Percentiles rank a stretch among this genome's conserved stretches.
Evolutionary conservation across 345 rosid genomes (phyloP).

Genomic region (Gossypium australe): DNA sequence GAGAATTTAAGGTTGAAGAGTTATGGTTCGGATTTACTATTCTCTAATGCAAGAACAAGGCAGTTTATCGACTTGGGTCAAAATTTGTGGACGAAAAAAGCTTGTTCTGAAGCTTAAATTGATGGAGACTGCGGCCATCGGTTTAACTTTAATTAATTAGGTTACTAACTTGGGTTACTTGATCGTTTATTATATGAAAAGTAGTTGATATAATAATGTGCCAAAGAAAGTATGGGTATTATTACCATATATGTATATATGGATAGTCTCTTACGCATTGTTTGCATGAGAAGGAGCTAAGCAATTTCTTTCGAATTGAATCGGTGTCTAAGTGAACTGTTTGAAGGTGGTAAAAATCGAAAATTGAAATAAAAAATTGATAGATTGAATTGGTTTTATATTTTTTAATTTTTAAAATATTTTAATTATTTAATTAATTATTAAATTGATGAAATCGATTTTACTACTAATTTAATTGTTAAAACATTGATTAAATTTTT

Average conservation of each 20-base stretch:
- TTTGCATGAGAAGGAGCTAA: slow-evolving; percentile 1
- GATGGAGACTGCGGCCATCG: not conserved
- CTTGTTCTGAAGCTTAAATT: slow-evolving; percentile 15
- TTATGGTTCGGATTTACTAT: slow-evolving; percentile 39
- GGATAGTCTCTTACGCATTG: not conserved
- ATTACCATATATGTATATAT: not conserved
- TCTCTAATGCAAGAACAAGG: slow-evolving; percentile 31
- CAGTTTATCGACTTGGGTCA: slow-evolving; percentile 51
- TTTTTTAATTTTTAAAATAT: too few relatives aligned
- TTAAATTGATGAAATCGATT: too few relatives aligned
- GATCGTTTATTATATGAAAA: not conserved
- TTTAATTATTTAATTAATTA: too few relatives aligned
- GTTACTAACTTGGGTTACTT: slow-evolving; percentile 25
- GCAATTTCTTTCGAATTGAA: not conserved
- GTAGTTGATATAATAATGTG: not conserved
- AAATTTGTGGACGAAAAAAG: not conserved
- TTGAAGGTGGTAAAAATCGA: too few relatives aligned
- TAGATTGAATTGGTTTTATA: too few relatives aligned
- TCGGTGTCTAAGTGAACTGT: not conserved
- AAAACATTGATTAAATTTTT: too few relatives aligned
- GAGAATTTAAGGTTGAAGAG: slow-evolving; percentile 8
- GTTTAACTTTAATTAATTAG: slow-evolving; percentile 28
- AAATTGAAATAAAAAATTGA: too few relatives aligned
- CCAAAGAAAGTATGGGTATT: not conserved
- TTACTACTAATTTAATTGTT: too few relatives aligned